Base-by-base conservation (phyloP, 2,329 filamentous ascomycete species). In the Cladophialophora chaetospira region DNA sequence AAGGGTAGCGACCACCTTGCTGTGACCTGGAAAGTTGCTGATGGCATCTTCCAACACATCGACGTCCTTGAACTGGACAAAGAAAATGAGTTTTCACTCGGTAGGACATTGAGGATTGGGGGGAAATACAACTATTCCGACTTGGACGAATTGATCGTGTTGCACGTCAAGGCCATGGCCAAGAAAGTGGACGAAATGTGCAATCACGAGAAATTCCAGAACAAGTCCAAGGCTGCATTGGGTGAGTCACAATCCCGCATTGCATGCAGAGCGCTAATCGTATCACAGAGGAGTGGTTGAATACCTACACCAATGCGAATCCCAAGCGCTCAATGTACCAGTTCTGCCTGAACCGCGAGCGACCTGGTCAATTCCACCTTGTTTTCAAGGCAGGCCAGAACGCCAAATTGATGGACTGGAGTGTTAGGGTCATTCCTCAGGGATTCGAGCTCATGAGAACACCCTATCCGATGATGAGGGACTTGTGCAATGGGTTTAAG, bases 121-220 rank as follows among this genome's bases (percentile, higher is more conserved):
- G 89, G 89, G 66, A 93, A 92, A 72, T 92, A 91, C 74, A 93
- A 85, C 5, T 99, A 99, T 77, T 91, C 86, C 59, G 94, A 99
- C 86, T 79, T 99, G 60, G 94, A 99, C 75, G 94, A 99, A 72
- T 75, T 99, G 76, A 97, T 99, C 65, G 92, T 96, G 70, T 89
- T 94, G 69, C 94, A 99, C 71, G 90, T 99, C 70, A 94, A 96
- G 77, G 90, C 92, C 50, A 99, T 97, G 94, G 89, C 91, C 15
- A 89, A 88, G 74, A 99, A 99, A 80, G 93, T 97, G 49, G 91
- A 96, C 64, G 93, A 99, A 78, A 87, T 99, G 79, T 94, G 91
- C 81, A 84, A 88, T 64, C 88, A 97, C 72, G 93, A 97, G 71
- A 96, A 96, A 74, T 99, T 89, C 79, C 91, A 96, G 75, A 84